Conservation (phyloP, 106 monocot species). For the Dioscorea zingiberensis region DNA sequence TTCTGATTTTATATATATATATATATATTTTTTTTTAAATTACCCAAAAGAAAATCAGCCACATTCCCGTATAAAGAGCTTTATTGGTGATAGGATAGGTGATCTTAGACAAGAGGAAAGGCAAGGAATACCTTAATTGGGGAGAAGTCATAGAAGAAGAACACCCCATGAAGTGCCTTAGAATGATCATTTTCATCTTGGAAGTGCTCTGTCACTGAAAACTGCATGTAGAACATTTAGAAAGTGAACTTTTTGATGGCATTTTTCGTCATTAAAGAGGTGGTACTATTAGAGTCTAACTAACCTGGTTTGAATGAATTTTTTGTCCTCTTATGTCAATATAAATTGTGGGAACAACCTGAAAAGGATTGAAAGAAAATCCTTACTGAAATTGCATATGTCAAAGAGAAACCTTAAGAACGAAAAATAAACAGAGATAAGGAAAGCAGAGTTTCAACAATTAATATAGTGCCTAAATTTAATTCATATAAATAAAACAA, state of each 20-base stretch:
- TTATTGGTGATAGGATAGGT: no score
- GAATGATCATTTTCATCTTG: slow-evolving; percentile 53
- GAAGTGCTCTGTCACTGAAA: slow-evolving; percentile 96
- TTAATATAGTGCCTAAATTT: no score
- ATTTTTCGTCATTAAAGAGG: neutral
- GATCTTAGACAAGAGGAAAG: no score
- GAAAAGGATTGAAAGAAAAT: neutral
- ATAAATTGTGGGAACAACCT: slow-evolving; percentile 98
- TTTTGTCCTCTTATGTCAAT: slow-evolving; percentile 69
- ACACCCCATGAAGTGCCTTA: slow-evolving; percentile 59
- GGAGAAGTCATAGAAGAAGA: slow-evolving; percentile 90
- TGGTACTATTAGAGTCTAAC: neutral
- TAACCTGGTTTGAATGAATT: slow-evolving; percentile 93
- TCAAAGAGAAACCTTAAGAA: no score
- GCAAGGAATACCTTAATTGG: slow-evolving; percentile 69
- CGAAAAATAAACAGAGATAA: no score
- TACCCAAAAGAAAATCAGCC: no score
- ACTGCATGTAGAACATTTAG: slow-evolving; percentile 41
- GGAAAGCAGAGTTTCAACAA: no score
- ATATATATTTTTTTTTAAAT: no score
- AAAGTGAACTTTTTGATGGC: neutral
- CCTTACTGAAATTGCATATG: no score
- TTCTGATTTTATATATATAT: no score
- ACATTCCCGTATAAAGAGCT: no score
- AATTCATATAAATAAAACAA: no score